Base-by-base conservation (phyloP, 805 yeast species). In the Torulaspora indica region DNA sequence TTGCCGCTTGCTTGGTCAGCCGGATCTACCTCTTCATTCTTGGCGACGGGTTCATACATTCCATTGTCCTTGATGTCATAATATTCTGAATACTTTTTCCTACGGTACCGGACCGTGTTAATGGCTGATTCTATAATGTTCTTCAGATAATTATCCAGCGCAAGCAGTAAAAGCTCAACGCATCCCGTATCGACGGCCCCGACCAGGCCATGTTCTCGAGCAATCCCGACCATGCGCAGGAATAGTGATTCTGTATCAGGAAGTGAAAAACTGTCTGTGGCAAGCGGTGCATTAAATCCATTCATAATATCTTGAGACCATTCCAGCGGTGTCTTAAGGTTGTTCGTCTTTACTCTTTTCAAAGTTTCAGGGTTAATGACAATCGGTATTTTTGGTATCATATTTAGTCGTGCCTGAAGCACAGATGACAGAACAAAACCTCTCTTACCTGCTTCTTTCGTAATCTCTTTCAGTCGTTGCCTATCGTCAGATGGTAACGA, bases 271-370 rank as follows among this genome's bases (percentile, higher is more conserved):
- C 78, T 72, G 53, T 91, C 95, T 1, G 85, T 71, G 2, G 91
- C 76, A 28, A 90, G 71, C 4, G 93, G 91, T 1, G 93, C 78
- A 53, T 85, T 88, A 43, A 87, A 76, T 3, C 93, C 95, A 57
- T 83, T 89, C 42, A 83, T 75, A 13, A 93, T 86, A 59, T 93
- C 98, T 63, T 90, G 96, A 17, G 95, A 87, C 91, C 96, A 89
- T 54, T 83, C 83, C 24, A 81, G 75, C 27, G 86, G 75, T 1
- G 65, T 62, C 50, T 63, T 61, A 13, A 61, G 40, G 43, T 63
- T 62, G 40, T 61, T 62, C 23, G 53, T 48, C 30, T 61, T 60
- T 6, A 63, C 56, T 31, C 65, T 54, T 40, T 60, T 63, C 31
- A 61, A 49, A 27, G 66, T 60, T 30, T 63, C 66, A 14, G 57